Conservation (phyloP, 2,329 filamentous ascomycete genomes). For the Basipetospora chlamydospora region DNA sequence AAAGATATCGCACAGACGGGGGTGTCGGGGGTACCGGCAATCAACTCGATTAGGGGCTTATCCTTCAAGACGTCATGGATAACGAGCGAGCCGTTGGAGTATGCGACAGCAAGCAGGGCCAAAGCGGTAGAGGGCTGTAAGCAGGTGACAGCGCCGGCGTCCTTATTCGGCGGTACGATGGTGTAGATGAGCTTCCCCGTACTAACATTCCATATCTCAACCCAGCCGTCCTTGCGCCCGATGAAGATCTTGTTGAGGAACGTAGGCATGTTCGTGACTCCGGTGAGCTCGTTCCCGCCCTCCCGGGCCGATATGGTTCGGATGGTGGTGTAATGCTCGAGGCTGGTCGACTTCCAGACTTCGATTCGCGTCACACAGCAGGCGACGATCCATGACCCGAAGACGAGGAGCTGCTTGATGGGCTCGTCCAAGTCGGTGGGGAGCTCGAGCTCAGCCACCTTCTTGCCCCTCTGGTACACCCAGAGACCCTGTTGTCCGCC, state of each 20-base stretch:
- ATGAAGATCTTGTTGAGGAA: constrained; percentile 93
- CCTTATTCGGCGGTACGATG: constrained; percentile 58
- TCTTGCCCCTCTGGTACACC: constrained; percentile 85
- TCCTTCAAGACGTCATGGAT: constrained; percentile 75
- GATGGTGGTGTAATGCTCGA: constrained; percentile 85
- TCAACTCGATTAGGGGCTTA: constrained; percentile 54
- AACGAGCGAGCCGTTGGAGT: constrained; percentile 61
- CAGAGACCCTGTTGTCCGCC: constrained; percentile 56
- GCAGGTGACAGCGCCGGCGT: constrained; percentile 71
- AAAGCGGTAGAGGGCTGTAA: constrained; percentile 73
- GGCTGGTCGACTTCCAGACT: constrained; percentile 71
- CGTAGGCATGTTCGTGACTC: constrained; percentile 79
- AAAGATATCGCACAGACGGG: constrained; percentile 77
- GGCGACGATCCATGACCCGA: constrained; percentile 84
- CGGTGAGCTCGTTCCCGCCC: constrained; percentile 55
- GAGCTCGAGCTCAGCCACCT: constrained; percentile 57
- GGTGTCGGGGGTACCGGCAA: constrained; percentile 47
- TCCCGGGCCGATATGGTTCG: constrained; percentile 40
- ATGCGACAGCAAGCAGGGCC: constrained; percentile 76
- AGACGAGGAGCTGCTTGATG: constrained; percentile 63
- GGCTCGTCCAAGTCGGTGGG: constrained; percentile 53
- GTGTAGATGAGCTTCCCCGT: constrained; percentile 86
- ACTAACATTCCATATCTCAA: constrained; percentile 96
- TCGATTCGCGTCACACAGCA: constrained; percentile 64
- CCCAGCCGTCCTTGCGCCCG: constrained; percentile 70